Evolutionary conservation across 768 basidiomycete genomes (phyloP).

Genomic region (Suillus hirtellus): DNA sequence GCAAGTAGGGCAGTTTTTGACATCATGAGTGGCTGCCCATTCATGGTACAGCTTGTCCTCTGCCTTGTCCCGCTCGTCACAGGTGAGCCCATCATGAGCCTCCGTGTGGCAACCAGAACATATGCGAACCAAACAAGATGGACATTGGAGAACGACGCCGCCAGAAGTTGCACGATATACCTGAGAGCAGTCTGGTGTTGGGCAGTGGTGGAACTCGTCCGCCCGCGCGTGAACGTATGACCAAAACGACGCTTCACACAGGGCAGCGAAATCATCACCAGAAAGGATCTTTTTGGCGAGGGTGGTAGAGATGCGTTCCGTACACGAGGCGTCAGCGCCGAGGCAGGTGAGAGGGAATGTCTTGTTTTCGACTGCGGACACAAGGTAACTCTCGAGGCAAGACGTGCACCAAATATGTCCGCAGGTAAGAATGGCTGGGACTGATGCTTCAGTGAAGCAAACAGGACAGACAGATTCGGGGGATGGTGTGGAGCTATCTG

Average conservation of each 20-base stretch:
- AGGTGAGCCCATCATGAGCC: slow-evolving; percentile 67
- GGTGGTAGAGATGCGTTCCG: slow-evolving; percentile 52
- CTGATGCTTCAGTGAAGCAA: slow-evolving; percentile 58
- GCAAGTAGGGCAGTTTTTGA: slow-evolving; percentile 77
- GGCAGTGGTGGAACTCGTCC: slow-evolving; percentile 70
- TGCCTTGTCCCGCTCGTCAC: slow-evolving; percentile 53
- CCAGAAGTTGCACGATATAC: slow-evolving; percentile 60
- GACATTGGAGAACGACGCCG: slow-evolving; percentile 62
- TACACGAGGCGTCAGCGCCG: slow-evolving; percentile 62
- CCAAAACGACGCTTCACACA: slow-evolving; percentile 62
- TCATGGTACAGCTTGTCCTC: slow-evolving; percentile 59
- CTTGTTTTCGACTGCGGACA: slow-evolving; percentile 54
- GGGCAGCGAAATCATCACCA: slow-evolving; percentile 50
- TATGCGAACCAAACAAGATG: slow-evolving; percentile 68
- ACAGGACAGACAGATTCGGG: slow-evolving; percentile 54
- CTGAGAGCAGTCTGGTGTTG: slow-evolving; percentile 76
- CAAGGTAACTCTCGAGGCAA: slow-evolving; percentile 62
- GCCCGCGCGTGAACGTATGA: slow-evolving; percentile 59
- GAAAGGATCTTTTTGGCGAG: slow-evolving; percentile 52
- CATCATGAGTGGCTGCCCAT: slow-evolving; percentile 64
- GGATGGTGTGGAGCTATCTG: slow-evolving; percentile 18
- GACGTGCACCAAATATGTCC: slow-evolving; percentile 68
- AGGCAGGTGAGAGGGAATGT: slow-evolving; percentile 75
- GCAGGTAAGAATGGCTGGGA: slow-evolving; percentile 57
- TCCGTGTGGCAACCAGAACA: slow-evolving; percentile 62